Percentiles rank a stretch among this genome's conserved stretches.
phyloP scores from a whole-genome alignment of 495 filamentous ascomycete species.

The Penicillium pulvis region DNA sequence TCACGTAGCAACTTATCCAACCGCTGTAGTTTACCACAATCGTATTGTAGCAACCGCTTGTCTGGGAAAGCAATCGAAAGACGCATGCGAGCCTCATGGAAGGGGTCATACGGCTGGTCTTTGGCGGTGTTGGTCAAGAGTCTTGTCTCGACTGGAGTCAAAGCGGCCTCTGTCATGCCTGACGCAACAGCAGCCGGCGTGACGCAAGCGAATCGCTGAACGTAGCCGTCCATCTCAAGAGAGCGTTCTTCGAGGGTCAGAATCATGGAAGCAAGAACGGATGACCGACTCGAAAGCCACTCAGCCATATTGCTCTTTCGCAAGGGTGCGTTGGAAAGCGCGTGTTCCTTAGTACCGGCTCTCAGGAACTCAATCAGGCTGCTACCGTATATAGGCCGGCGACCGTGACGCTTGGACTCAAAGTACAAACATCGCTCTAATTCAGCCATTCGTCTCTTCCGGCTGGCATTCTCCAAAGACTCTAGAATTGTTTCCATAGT shows the following conservation, averaged over 20 bases:
- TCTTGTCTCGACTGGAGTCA: slow-evolving; percentile 67
- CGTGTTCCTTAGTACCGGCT: slow-evolving; percentile 55
- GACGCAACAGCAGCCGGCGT: slow-evolving; percentile 84
- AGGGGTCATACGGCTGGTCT: slow-evolving; percentile 71
- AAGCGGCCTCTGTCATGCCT: slow-evolving; percentile 68
- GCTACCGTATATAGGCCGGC: slow-evolving; percentile 78
- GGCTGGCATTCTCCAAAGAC: slow-evolving; percentile 69
- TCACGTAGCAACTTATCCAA: slow-evolving; percentile 85
- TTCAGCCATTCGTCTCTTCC: slow-evolving; percentile 74
- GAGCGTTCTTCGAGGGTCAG: slow-evolving; percentile 72
- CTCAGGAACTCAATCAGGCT: slow-evolving; percentile 71
- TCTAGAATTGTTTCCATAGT: slow-evolving; percentile 68
- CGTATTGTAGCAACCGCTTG: slow-evolving; percentile 91
- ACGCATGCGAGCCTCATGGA: slow-evolving; percentile 91
- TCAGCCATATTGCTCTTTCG: slow-evolving; percentile 55
- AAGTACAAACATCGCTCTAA: slow-evolving; percentile 79
- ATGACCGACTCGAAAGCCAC: slow-evolving; percentile 73
- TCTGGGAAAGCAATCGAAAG: slow-evolving; percentile 96
- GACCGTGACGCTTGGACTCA: slow-evolving; percentile 78
- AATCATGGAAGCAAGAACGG: slow-evolving; percentile 70
- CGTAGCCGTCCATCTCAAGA: slow-evolving; percentile 66
- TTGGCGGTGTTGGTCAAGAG: slow-evolving; percentile 50
- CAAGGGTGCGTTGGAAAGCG: slow-evolving; percentile 40
- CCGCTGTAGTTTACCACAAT: slow-evolving; percentile 95
- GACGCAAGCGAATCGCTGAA: slow-evolving; percentile 86